phyloP scores from a whole-genome alignment of 129 eudicot genomes.

The Ambrosia trifida region DNA sequence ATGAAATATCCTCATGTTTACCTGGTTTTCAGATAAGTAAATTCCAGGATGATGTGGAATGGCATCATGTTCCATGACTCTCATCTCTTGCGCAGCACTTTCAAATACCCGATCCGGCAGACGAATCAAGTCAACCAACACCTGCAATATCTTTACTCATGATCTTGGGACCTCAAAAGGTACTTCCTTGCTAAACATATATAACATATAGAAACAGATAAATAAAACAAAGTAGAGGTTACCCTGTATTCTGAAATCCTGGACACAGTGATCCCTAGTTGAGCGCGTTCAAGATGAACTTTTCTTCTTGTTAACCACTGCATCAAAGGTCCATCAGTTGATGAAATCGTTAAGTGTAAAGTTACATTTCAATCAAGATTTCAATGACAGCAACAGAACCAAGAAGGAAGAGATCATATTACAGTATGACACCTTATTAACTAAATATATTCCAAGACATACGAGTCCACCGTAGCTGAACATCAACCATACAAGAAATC shows the following conservation, averaged over 20 bases:
- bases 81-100: conserved; percentile 94
- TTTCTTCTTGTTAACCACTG: conserved; percentile 97
- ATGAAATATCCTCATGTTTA: conserved; percentile 3
- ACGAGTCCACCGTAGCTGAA: conserved; percentile 92
- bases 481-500: conserved; percentile 94
- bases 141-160: conserved; percentile 39
- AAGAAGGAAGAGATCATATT: not conserved
- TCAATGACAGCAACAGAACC: not conserved
- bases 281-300: conserved; percentile 82
- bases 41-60: conserved; percentile 80
- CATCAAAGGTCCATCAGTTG: conserved; percentile 9
- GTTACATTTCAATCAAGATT: not conserved
- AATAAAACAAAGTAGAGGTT: conserved; percentile 10
- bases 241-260: conserved; percentile 81
- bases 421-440: conserved; percentile 65
- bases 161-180: not conserved
- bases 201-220: not conserved
- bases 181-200: not conserved
- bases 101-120: conserved; percentile 96
- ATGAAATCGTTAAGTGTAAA: not conserved
- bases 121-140: conserved; percentile 87
- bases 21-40: conserved; percentile 87
- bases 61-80: conserved; percentile 87
- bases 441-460: conserved; percentile 68
- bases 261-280: conserved; percentile 73